Evolutionary conservation across 106 monocot species (phyloP).

Genomic region (Dactylorhiza incarnata): DNA sequence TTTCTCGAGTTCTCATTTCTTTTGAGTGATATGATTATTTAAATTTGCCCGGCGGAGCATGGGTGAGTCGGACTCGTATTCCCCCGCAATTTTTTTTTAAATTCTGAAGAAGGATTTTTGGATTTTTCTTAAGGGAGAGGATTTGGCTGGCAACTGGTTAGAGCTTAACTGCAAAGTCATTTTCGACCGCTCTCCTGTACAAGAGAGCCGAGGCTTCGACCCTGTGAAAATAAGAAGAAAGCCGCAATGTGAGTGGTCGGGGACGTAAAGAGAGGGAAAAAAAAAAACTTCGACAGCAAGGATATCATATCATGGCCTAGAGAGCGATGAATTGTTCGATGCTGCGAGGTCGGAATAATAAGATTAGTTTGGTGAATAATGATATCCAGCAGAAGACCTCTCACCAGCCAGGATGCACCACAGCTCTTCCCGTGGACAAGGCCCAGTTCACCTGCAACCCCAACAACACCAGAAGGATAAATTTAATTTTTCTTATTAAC

Average conservation of each 20-base stretch:
- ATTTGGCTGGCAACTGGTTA: constrained; percentile 10
- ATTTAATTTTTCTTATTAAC: neutral
- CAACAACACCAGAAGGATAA: neutral
- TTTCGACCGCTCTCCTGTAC: constrained; percentile 77
- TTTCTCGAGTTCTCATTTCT: neutral
- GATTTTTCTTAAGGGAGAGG: neutral
- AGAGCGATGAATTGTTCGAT: too few species aligned
- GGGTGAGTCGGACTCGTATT: neutral
- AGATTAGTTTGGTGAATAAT: neutral
- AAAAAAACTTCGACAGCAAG: neutral
- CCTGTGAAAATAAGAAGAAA: constrained; percentile 39
- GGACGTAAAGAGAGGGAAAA: neutral
- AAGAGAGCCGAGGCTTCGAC: constrained; percentile 92
- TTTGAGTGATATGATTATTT: neutral
- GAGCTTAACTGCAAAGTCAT: constrained; percentile 67
- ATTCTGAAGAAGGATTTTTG: neutral
- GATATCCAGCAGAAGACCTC: constrained; percentile 9
- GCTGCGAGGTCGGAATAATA: neutral
- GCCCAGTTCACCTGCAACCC: constrained; percentile 87
- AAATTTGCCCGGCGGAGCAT: neutral
- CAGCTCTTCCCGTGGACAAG: constrained; percentile 70
- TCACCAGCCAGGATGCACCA: constrained; percentile 91
- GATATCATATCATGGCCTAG: too few species aligned
- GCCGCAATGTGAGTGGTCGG: neutral
- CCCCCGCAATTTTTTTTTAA: neutral